These are phyloP conservation scores for Lachnellula hyalina DNA, from an alignment of 2,329 filamentous ascomycete species.

Conservation along the genomic window DNA sequence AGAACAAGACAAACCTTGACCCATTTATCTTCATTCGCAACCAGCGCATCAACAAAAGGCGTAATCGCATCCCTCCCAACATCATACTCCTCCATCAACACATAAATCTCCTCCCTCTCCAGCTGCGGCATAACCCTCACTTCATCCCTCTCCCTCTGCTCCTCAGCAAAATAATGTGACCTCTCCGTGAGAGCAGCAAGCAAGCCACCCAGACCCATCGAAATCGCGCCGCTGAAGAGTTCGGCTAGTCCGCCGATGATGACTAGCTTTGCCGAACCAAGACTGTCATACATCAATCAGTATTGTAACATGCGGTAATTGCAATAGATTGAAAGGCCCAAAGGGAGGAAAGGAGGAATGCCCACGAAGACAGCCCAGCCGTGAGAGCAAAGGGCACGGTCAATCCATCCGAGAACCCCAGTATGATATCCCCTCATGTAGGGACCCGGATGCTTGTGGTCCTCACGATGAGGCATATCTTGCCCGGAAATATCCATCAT, in stretches of 20 bases:
- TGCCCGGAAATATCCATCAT: constrained; percentile 51
- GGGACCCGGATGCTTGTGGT: too few species aligned
- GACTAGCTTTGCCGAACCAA: constrained; percentile 44
- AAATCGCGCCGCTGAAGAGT: constrained; percentile 53
- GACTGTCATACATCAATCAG: constrained; percentile 26
- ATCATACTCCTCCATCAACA: constrained; percentile 37
- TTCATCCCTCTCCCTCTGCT: constrained; percentile 34
- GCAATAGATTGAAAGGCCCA: background rate
- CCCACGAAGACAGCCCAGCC: constrained; percentile 57
- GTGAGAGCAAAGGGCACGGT: constrained; percentile 77
- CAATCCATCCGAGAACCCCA: constrained; percentile 66
- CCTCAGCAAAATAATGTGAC: constrained; percentile 36
- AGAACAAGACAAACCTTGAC: constrained; percentile 10
- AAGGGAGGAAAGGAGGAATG: background rate
- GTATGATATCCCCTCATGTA: too few species aligned
- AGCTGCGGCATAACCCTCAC: constrained; percentile 31
- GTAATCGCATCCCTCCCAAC: constrained; percentile 28
- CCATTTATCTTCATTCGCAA: constrained; percentile 10
- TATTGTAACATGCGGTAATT: background rate
- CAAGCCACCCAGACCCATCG: constrained; percentile 55
- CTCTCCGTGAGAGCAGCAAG: constrained; percentile 43
- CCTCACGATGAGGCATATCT: constrained; percentile 47
- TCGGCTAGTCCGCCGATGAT: constrained; percentile 54
- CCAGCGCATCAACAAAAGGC: constrained; percentile 32
- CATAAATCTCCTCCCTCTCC: constrained; percentile 35